These are phyloP conservation scores for Kluyveromyces starmeri DNA, from an alignment of 805 yeast genomes.

Conservation along the genomic window DNA sequence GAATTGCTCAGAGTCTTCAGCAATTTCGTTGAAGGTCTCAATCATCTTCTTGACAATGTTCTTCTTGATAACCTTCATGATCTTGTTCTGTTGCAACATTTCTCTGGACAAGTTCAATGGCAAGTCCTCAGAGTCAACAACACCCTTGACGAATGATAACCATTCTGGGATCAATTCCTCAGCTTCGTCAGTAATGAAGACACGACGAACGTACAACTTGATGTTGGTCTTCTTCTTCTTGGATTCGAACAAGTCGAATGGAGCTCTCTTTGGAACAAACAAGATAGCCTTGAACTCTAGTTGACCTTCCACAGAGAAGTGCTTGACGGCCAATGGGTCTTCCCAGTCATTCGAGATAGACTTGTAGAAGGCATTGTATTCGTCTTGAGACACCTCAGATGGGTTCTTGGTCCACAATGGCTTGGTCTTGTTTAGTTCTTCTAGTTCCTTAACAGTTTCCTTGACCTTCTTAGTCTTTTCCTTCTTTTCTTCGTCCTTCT, in stretches of 20 bases:
- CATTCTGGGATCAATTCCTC: slow-evolving; percentile 99
- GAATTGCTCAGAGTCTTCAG: slow-evolving; percentile 98
- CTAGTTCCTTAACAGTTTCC: slow-evolving; percentile 91
- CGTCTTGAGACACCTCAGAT: slow-evolving; percentile 93
- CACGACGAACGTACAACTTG: slow-evolving; percentile 98
- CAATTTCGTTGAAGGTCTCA: slow-evolving; percentile 98
- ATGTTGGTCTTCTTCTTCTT: slow-evolving; percentile 99
- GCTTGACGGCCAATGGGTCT: slow-evolving; percentile 99
- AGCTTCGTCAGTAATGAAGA: slow-evolving; percentile 98
- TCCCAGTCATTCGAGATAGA: slow-evolving; percentile 99
- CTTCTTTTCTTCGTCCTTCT: slow-evolving; percentile 60
- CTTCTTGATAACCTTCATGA: slow-evolving; percentile 98
- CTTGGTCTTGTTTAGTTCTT: slow-evolving; percentile 97
- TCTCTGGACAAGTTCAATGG: slow-evolving; percentile 99
- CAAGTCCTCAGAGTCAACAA: slow-evolving; percentile 98
- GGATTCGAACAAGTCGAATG: slow-evolving; percentile 94
- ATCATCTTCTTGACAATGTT: slow-evolving; percentile 96
- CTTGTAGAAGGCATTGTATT: slow-evolving; percentile 98
- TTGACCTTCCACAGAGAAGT: slow-evolving; percentile 99
- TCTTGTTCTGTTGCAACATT: slow-evolving; percentile 99
- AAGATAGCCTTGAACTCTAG: slow-evolving; percentile 97
- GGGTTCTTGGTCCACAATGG: slow-evolving; percentile 99
- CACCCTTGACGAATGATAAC: slow-evolving; percentile 97
- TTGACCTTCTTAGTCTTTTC: slow-evolving; percentile 79
- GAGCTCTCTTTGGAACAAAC: slow-evolving; percentile 98